Evolutionary conservation across 257 asterid species (phyloP), one percentile per base, ranked within the genome.

Genomic region (Lantana camara): DNA sequence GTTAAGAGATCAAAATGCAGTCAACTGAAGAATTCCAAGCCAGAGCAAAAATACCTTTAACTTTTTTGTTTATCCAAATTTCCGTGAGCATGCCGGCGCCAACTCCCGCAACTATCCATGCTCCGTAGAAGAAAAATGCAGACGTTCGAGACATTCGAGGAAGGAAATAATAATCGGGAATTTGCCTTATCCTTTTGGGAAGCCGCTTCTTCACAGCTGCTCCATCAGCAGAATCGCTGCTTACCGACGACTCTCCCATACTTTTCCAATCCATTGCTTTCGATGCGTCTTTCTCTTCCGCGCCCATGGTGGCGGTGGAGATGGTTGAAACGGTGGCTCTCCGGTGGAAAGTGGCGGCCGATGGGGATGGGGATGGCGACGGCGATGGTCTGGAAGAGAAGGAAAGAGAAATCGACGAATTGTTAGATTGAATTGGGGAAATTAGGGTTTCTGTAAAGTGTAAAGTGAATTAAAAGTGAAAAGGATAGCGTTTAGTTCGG

Each of bases 61-160:
- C 80, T 76, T 90, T 87, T 74, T 87, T 93, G 60, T 90, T 84
- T 15, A 93, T 81, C 97, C 95, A 90, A 57, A 66, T 58, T 74
- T 93, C 96, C 2, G 76, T 67, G 44, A 87, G 73, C 95, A 93
- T 90, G 61, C 95, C 97, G 20, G 96, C 90, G 35, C 95, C 95
- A 72, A 90, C 50, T 42, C 99, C 99, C 66, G 81, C 96, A 70
- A 80, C 90, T 67, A 90, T 85, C 60, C 83, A 87, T 5, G 89
- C 73, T 22, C 96, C 92, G 23, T 80, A 85, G 44, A 71, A 81
- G 16, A 85, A 78, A 30, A 75, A 57, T 15, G 80, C 71, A n/a
- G 73, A 76, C 8, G 83, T 63, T 48, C 74, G 68, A 17, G 99
- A 81, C 57, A 67, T 79, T 66, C 88, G 85, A 29, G 96, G 96